Evolutionary conservation across 1,284 basidiomycete genomes (phyloP).

Genomic region (Amylostereum chailletii): DNA sequence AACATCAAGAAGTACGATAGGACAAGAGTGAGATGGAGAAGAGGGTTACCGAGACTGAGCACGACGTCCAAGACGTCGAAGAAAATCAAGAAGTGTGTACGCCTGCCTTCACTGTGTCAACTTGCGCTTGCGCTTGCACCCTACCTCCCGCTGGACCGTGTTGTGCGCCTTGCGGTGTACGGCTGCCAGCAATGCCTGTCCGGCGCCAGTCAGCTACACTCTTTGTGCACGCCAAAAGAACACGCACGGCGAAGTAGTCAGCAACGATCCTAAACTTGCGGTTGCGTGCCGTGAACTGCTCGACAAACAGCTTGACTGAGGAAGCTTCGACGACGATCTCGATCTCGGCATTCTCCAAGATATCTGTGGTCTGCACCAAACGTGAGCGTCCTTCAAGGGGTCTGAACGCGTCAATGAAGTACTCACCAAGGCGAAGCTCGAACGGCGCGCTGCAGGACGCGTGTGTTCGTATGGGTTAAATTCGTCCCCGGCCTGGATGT

Average conservation of each 20-base stretch:
- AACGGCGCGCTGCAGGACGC: neutral
- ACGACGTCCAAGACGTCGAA: too few species aligned
- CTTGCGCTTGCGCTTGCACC: too few species aligned
- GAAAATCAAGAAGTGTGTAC: too few species aligned
- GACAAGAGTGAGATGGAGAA: too few species aligned
- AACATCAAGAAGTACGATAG: too few species aligned
- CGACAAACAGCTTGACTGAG: neutral
- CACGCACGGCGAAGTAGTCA: slow-evolving; percentile 19
- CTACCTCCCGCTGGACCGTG: too few species aligned
- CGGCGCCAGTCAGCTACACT: too few species aligned
- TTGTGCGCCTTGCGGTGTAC: too few species aligned
- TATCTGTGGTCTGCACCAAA: neutral
- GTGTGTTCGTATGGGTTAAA: neutral
- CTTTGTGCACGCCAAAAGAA: slow-evolving; percentile 11
- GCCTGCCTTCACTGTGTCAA: too few species aligned
- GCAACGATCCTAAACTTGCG: neutral
- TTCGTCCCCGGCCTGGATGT: neutral
- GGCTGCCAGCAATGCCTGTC: too few species aligned
- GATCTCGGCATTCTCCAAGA: neutral
- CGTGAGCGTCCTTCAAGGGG: neutral
- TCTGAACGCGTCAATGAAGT: neutral
- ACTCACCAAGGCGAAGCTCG: neutral
- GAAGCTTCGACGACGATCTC: neutral
- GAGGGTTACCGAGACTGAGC: too few species aligned
- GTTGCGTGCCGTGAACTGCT: neutral